Evolutionary conservation across 2,329 filamentous ascomycete genomes (phyloP).

Genomic region (Verticillium klebahnii): DNA sequence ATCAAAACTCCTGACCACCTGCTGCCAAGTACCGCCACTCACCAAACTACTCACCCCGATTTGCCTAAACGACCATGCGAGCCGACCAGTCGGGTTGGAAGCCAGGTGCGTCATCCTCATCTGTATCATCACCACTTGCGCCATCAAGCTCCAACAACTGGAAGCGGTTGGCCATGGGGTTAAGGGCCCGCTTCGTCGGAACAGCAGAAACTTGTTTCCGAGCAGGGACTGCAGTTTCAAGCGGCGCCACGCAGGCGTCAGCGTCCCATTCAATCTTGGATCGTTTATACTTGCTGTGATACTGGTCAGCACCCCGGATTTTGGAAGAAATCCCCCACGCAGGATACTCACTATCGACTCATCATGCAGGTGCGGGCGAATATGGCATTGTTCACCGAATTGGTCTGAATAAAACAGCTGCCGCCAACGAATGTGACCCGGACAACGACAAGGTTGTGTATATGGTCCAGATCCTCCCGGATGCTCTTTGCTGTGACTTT

Average conservation of each 20-base stretch:
- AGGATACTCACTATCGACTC: conserved; percentile 43
- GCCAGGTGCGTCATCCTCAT: conserved; percentile 15
- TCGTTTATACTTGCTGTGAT: conserved; percentile 60
- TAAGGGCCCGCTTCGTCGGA: conserved; percentile 27
- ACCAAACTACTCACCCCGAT: background rate
- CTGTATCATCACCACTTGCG: conserved; percentile 25
- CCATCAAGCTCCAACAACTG: conserved; percentile 50
- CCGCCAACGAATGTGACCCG: conserved; percentile 53
- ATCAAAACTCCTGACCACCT: background rate
- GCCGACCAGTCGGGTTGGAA: background rate
- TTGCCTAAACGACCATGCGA: background rate
- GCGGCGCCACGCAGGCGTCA: conserved; percentile 67
- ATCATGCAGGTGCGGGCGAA: conserved; percentile 78
- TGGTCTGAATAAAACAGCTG: conserved; percentile 67
- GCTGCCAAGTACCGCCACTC: background rate
- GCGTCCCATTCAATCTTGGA: conserved; percentile 65
- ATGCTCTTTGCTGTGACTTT: conserved; percentile 60
- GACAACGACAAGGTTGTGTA: conserved; percentile 72
- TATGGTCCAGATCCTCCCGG: conserved; percentile 73
- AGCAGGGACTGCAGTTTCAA: conserved; percentile 27
- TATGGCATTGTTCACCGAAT: conserved; percentile 71
- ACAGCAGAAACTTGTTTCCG: conserved; percentile 20
- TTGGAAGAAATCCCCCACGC: background rate
- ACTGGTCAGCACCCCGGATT: conserved; percentile 18
- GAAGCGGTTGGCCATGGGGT: conserved; percentile 54